Conservation (phyloP, 2,329 filamentous ascomycete genomes). For the Clarireedia homoeocarpa region DNA sequence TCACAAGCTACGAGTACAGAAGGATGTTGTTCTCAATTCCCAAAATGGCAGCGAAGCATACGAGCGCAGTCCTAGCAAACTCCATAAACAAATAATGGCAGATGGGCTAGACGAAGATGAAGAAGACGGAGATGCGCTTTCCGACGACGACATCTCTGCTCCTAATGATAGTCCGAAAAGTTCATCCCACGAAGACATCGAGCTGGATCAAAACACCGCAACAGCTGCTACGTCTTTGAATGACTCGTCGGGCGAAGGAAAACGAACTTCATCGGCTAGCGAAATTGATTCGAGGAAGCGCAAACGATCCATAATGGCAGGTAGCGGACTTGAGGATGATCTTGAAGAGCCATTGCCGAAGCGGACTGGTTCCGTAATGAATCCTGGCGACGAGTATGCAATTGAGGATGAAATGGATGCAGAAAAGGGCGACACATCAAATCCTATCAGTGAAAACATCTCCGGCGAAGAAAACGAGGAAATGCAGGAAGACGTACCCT, state of each 20-base stretch:
- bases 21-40: slow-evolving; percentile 51
- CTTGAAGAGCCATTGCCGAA: slow-evolving; percentile 37
- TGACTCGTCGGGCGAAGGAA: slow-evolving; percentile 23
- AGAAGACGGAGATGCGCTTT: slow-evolving; percentile 31
- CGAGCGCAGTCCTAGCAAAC: slow-evolving; percentile 69
- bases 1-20: slow-evolving; percentile 50
- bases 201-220: slow-evolving; percentile 19
- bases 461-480: slow-evolving; percentile 36
- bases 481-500: slow-evolving; percentile 37
- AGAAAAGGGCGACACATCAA: slow-evolving; percentile 32
- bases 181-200: slow-evolving; percentile 34
- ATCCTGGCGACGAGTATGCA: slow-evolving; percentile 37
- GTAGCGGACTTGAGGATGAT: slow-evolving; percentile 28
- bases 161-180: slow-evolving; percentile 29
- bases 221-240: slow-evolving; percentile 31
- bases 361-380: slow-evolving; percentile 42
- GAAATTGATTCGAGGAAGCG: slow-evolving; percentile 31
- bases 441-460: slow-evolving; percentile 28
- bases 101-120: slow-evolving; percentile 37
- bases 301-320: slow-evolving; percentile 30
- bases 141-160: slow-evolving; percentile 30
- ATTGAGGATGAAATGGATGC: slow-evolving; percentile 36
- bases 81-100: slow-evolving; percentile 49
- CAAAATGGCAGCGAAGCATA: slow-evolving; percentile 47
- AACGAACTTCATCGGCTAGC: slow-evolving; percentile 16